Evolutionary conservation across 495 filamentous ascomycete genomes (phyloP).

Genomic region (Usnea hakonensis): DNA sequence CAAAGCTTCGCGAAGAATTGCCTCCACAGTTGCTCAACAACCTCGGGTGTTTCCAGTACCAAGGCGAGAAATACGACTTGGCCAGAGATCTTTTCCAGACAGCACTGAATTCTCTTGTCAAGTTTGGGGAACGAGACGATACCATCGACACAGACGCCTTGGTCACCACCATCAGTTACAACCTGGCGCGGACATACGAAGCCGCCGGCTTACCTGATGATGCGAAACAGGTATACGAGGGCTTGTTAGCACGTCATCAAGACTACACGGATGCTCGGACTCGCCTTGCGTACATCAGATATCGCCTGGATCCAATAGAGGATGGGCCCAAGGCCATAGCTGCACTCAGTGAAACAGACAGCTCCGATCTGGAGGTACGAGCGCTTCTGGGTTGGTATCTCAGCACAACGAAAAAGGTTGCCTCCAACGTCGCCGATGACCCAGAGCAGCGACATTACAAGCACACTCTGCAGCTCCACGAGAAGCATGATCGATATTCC

Average conservation of each 20-base stretch:
- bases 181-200: conserved; percentile 94
- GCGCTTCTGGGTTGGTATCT: conserved; percentile 93
- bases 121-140: conserved; percentile 57
- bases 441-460: conserved; percentile 90
- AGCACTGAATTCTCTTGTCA: conserved; percentile 76
- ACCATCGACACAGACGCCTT: conserved; percentile 75
- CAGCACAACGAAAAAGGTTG: conserved; percentile 70
- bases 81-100: conserved; percentile 85
- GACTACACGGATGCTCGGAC: conserved; percentile 89
- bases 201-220: conserved; percentile 70
- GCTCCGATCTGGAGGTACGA: conserved; percentile 80
- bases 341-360: conserved; percentile 71
- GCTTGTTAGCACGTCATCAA: conserved; percentile 67
- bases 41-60: conserved; percentile 90
- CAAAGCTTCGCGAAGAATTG: conserved; percentile 60
- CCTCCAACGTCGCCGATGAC: conserved; percentile 76
- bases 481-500: conserved; percentile 95
- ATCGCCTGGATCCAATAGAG: conserved; percentile 73
- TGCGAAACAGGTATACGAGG: conserved; percentile 80
- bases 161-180: conserved; percentile 89
- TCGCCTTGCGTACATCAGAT: conserved; percentile 77
- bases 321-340: conserved; percentile 79
- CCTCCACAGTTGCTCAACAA: conserved; percentile 93
- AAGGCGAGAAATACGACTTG: conserved; percentile 67
- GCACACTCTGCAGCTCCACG: conserved; percentile 84